phyloP scores from a whole-genome alignment of 768 basidiomycete species.

The Leccinellum albellum region DNA sequence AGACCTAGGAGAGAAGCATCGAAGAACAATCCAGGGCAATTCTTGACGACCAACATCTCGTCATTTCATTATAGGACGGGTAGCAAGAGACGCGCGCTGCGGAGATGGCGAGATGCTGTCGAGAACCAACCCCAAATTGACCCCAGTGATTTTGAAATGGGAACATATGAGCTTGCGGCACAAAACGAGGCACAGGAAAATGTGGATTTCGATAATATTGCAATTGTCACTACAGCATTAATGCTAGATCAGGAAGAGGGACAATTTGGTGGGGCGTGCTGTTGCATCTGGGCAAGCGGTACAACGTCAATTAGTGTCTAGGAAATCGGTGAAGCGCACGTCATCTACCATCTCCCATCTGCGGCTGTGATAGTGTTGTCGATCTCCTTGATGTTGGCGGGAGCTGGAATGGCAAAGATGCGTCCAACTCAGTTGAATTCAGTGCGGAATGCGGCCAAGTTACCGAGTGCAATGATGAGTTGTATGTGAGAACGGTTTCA shows the following conservation, averaged over 20 bases:
- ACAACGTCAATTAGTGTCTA: background rate
- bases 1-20: slow-evolving; percentile 25
- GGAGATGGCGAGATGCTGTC: slow-evolving; percentile 25
- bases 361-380: background rate
- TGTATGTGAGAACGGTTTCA: slow-evolving; percentile 9
- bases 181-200: slow-evolving; percentile 12
- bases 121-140: slow-evolving; percentile 11
- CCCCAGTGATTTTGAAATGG: slow-evolving; percentile 13
- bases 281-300: background rate
- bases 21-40: slow-evolving; percentile 21
- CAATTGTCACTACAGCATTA: slow-evolving; percentile 12
- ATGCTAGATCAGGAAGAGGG: slow-evolving; percentile 12
- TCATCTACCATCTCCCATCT: background rate
- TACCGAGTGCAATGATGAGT: slow-evolving; percentile 7
- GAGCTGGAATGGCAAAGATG: slow-evolving; percentile 2
- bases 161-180: background rate
- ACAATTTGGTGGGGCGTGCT: background rate
- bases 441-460: slow-evolving; percentile 1
- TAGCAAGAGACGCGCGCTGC: slow-evolving; percentile 13
- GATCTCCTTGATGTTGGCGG: slow-evolving; percentile 7
- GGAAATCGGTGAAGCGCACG: background rate
- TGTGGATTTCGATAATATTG: slow-evolving; percentile 1
- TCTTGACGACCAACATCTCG: slow-evolving; percentile 18
- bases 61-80: slow-evolving; percentile 23
- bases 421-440: background rate